These are phyloP conservation scores for Volvox africanus DNA, from an alignment of 139 green algal genomes.

Conservation along the genomic window DNA sequence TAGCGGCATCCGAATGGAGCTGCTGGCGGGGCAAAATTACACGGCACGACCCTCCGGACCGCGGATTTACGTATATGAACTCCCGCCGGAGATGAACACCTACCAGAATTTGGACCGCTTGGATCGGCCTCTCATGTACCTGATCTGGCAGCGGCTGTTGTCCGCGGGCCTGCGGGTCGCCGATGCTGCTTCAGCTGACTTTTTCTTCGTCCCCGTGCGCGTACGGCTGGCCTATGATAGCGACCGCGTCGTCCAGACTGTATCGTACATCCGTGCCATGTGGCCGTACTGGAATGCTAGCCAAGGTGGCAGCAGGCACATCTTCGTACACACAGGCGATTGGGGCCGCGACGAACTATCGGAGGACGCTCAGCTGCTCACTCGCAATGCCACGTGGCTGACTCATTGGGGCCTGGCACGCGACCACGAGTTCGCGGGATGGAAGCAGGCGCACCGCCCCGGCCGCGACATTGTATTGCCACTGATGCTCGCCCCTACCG, in stretches of 20 bases:
- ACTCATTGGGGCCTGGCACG: slow-evolving; percentile 53
- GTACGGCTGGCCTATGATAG: slow-evolving; percentile 38
- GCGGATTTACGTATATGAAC: slow-evolving; percentile 60
- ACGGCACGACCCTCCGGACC: slow-evolving; percentile 4
- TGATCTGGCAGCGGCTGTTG: slow-evolving; percentile 54
- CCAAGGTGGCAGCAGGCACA: slow-evolving; percentile 33
- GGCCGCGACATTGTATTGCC: slow-evolving; percentile 60
- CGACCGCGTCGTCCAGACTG: not conserved
- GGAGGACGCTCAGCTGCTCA: slow-evolving; percentile 23
- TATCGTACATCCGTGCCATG: slow-evolving; percentile 44
- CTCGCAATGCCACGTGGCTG: slow-evolving; percentile 36
- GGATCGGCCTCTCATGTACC: slow-evolving; percentile 48
- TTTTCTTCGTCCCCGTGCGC: slow-evolving; percentile 56
- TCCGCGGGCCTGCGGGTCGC: slow-evolving; percentile 30
- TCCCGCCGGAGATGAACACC: slow-evolving; percentile 43
- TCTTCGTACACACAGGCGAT: slow-evolving; percentile 53
- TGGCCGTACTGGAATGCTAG: slow-evolving; percentile 53
- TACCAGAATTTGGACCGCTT: slow-evolving; percentile 18
- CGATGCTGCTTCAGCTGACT: slow-evolving; percentile 42
- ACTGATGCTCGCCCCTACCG: slow-evolving; percentile 30
- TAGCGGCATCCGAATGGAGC: not conserved
- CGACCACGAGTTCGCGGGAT: slow-evolving; percentile 48
- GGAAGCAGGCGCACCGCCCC: slow-evolving; percentile 45
- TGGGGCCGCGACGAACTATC: slow-evolving; percentile 43
- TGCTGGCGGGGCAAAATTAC: slow-evolving; percentile 53